A percentile compares a stretch with the other conserved stretches of the same genome.
Evolutionary conservation across 2,329 filamentous ascomycete genomes (phyloP).

Genomic region (Plenodomus lindquistii): DNA sequence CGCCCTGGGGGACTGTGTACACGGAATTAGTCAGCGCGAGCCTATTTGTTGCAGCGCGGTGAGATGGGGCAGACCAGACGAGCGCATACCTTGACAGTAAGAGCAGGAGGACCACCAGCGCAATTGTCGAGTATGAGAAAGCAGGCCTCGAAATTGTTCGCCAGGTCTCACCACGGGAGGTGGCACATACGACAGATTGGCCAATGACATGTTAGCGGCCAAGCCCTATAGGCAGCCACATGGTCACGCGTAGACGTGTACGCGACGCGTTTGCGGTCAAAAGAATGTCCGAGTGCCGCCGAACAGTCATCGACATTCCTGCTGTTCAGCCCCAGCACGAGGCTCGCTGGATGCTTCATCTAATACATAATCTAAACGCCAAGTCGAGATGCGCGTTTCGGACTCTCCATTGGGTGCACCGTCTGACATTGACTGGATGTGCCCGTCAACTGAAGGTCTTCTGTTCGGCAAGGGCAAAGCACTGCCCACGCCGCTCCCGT

Average conservation of each 20-base stretch:
- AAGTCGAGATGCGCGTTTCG: too few species aligned
- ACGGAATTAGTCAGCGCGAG: neutral
- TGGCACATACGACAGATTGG: neutral
- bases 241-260: neutral
- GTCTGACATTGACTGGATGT: too few species aligned
- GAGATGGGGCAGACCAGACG: neutral
- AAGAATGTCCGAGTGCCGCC: too few species aligned
- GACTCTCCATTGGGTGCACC: too few species aligned
- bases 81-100: neutral
- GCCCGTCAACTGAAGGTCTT: too few species aligned
- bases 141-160: neutral
- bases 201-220: neutral
- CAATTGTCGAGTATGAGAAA: neutral
- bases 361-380: too few species aligned
- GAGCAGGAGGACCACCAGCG: neutral
- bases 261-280: neutral
- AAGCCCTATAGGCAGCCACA: neutral
- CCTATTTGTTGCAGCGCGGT: neutral
- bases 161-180: neutral
- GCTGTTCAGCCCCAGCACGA: too few species aligned
- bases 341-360: too few species aligned
- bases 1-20: neutral
- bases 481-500: too few species aligned
- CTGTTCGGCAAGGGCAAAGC: too few species aligned
- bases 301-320: too few species aligned